Evolutionary conservation across 768 basidiomycete species (phyloP), one percentile per base, ranked within the genome.

Genomic region (Tricholoma furcatifolium): DNA sequence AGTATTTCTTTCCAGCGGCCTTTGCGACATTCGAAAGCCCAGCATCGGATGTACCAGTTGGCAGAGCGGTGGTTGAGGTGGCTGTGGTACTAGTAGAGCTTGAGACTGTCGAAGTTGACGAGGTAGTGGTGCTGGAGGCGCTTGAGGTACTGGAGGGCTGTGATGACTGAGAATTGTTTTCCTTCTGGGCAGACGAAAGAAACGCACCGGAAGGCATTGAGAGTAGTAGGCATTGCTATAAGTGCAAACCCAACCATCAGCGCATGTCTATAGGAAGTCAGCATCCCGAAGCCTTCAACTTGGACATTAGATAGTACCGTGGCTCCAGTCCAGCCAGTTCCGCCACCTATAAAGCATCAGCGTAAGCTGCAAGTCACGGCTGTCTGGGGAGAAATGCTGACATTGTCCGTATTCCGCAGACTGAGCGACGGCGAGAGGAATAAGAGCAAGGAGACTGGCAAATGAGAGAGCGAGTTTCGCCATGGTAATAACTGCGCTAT

Each of bases 1-100:
- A 79, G 67, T 79, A 79, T 30, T 67, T 63, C 62, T 78, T 77
- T 27, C 76, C 75, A 7, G 73, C 71, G n/a, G 72, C 67, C 51
- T 67, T 68, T 6, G 76, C 77, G 6, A 68, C 71, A 27, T 27
- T 6, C 78, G 83, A 56, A 78, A 57, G 56, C 2, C 70, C 73
- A 24, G 58, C 55, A n/a, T 56, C 59, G 5, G 63, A 57, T 20
- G 67, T 64, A 2, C 62, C 47, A 55, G 75, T 77, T 55, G 82
- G 79, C 27, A 84, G 74, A 9, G 42, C 3, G 4, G 20, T 8
- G 14, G 18, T 43, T 5, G 42, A 43, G 12, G 18, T 43, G 9
- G 42, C 42, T 10, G 62, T 83, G 79, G 4, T 80, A 82, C 34
- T 36, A 15, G 54, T 47, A 24, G 63, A 32, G 3, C 57, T 47